Evolutionary conservation across 129 eudicot genomes (phyloP), one percentile per base, ranked within the genome.

Genomic region (Centella asiatica): DNA sequence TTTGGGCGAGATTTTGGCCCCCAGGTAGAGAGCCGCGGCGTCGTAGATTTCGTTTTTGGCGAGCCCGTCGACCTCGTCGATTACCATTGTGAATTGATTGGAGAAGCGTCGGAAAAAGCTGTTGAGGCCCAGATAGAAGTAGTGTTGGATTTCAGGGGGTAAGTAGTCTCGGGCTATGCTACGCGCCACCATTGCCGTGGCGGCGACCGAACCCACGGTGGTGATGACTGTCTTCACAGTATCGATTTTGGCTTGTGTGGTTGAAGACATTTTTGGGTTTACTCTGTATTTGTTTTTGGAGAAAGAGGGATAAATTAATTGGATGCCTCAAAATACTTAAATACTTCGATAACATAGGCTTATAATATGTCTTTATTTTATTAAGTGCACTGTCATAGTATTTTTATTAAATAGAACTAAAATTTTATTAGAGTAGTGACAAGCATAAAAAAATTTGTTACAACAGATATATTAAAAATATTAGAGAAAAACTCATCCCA

Each of bases 41-140:
- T 74, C 72, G 67, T 81, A 88, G 39, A 88, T 54, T 66, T 84
- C 77, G 68, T 84, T 88, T 29, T 39, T 65, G 36, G 7, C 53
- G 17, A 84, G 49, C 13, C 89, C 89, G 3, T 84, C 77, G 65
- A 57, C 79, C 67, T 88, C 94, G 49, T 88, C 81, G 65, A 88
- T 72, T 44, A 77, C 83, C 48, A 88, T 52, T 0, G 94, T 84
- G 10, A 84, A 34, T 56, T 84, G 72, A 44, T 56, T 47, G 31
- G 86, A 78, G 65, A 81, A 78, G 66, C 76, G 60, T 75, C 57
- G 65, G 80, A 84, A 22, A 70, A 78, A 45, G 40, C 31, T 77
- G 1, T 77, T 64, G 34, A 79, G 1, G 60, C 74, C 72, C 45
- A 66, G 63, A 70, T 27, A 79, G 11, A 88, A 29, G 67, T 76